A percentile compares a stretch with the other conserved stretches of the same genome.
These are phyloP conservation scores for Kuraishia hungarica DNA, from an alignment of 805 yeast species.

Conservation along the genomic window DNA sequence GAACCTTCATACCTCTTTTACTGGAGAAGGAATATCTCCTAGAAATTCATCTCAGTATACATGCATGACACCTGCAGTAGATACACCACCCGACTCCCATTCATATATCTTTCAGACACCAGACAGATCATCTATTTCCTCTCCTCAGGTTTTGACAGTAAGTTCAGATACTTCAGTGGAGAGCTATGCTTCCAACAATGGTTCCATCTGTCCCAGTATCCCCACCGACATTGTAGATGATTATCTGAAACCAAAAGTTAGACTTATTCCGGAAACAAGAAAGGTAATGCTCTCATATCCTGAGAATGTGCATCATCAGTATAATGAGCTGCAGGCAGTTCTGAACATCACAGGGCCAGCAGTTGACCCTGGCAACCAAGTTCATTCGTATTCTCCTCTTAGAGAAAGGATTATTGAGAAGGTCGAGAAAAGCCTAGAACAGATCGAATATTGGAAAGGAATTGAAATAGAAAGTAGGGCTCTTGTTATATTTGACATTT, in stretches of 20 bases:
- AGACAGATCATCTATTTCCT: background rate
- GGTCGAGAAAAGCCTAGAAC: background rate
- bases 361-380: background rate
- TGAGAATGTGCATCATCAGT: background rate
- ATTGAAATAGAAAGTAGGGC: constrained; percentile 3
- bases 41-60: background rate
- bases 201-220: background rate
- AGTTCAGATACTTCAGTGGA: background rate
- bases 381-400: background rate
- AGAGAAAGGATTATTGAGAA: background rate
- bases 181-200: background rate
- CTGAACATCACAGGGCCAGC: background rate
- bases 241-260: background rate
- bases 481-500: constrained; percentile 4
- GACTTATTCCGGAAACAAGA: background rate
- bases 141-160: background rate
- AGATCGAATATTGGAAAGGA: constrained; percentile 6
- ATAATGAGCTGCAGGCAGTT: background rate
- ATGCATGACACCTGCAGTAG: background rate
- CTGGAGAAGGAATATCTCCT: background rate
- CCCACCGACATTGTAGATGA: background rate
- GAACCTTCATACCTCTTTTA: background rate
- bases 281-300: background rate
- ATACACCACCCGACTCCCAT: background rate
- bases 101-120: background rate